Evolutionary conservation across 2,329 filamentous ascomycete genomes (phyloP).

Genomic region (Cryphonectria parasitica): DNA sequence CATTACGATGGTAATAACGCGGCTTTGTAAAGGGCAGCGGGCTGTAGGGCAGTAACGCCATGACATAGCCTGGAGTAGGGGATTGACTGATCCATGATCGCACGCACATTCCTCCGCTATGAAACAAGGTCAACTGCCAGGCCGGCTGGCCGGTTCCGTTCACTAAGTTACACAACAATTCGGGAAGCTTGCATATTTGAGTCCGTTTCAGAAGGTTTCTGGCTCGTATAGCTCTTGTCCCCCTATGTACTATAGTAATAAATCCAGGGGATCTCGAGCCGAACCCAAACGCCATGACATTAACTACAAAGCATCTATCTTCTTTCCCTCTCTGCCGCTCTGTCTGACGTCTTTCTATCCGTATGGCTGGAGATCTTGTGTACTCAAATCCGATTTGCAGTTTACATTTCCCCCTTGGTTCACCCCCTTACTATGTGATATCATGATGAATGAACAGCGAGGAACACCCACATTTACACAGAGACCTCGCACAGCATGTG

Average conservation of each 20-base stretch:
- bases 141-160: too few species aligned
- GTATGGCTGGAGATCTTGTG: not conserved
- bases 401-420: not conserved
- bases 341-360: not conserved
- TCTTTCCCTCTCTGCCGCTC: too few species aligned
- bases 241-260: too few species aligned
- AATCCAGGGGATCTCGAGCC: too few species aligned
- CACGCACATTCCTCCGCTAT: too few species aligned
- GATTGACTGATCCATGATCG: not conserved
- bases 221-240: too few species aligned
- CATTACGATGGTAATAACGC: not conserved
- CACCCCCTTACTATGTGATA: not conserved
- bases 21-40: not conserved
- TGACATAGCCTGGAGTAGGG: not conserved
- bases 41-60: not conserved
- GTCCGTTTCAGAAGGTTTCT: too few species aligned
- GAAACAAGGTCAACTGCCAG: too few species aligned
- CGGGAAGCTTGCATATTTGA: too few species aligned
- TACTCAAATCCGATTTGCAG: not conserved
- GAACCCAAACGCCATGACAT: too few species aligned
- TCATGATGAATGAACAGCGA: not conserved
- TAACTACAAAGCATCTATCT: too few species aligned
- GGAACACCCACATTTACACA: slow-evolving; percentile 1
- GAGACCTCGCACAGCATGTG: slow-evolving; percentile 22
- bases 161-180: too few species aligned